These are phyloP conservation scores for Suillus decipiens DNA, from an alignment of 768 basidiomycete genomes.

Conservation along the genomic window DNA sequence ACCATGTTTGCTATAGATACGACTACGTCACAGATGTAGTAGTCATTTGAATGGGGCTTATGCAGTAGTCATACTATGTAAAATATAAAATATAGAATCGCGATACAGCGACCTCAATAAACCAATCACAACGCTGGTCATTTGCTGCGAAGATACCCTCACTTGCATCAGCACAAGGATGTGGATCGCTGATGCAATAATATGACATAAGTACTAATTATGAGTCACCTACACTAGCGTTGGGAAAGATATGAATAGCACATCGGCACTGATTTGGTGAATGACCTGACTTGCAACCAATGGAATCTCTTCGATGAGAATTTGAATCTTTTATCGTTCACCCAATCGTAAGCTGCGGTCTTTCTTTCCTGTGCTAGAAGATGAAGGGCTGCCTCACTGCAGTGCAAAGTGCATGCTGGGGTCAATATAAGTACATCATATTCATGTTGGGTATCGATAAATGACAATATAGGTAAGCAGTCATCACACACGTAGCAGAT, in stretches of 20 bases:
- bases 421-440: not conserved
- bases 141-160: not conserved
- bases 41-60: not conserved
- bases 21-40: not conserved
- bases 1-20: slow-evolving; percentile 4
- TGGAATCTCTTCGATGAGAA: not conserved
- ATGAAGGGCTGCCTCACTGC: not conserved
- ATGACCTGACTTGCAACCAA: too few relatives aligned
- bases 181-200: not conserved
- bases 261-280: not conserved
- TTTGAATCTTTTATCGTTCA: not conserved
- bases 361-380: slow-evolving; percentile 5
- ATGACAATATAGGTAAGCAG: not conserved
- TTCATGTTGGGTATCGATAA: not conserved
- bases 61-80: slow-evolving; percentile 4
- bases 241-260: not conserved
- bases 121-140: not conserved
- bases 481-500: not conserved
- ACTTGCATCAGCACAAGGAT: slow-evolving; percentile 5
- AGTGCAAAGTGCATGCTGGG: not conserved
- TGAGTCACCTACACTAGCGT: slow-evolving; percentile 2
- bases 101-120: slow-evolving; percentile 2
- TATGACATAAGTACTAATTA: not conserved
- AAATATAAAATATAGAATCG: slow-evolving; percentile 8
- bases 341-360: too few relatives aligned